These are phyloP conservation scores for Dryas octopetala DNA, from an alignment of 306 rosid genomes.

Conservation along the genomic window DNA sequence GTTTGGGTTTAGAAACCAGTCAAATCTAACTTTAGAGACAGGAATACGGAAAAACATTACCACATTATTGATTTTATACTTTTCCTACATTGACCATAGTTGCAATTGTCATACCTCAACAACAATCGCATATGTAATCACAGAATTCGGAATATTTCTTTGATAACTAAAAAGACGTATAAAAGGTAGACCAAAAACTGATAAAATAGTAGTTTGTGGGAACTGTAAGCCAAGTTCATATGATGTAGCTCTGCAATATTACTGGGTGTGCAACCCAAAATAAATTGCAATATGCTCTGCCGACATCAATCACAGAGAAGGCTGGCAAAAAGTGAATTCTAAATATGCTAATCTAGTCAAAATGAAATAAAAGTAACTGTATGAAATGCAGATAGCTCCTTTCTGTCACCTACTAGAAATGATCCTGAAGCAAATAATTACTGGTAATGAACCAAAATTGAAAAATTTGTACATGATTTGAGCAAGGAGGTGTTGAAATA, in stretches of 20 bases:
- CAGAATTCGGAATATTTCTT: background rate
- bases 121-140: background rate
- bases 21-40: background rate
- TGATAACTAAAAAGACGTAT: background rate
- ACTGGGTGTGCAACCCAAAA: background rate
- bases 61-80: background rate
- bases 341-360: too few relatives aligned
- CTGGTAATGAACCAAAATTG: background rate
- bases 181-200: background rate
- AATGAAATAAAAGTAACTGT: too few relatives aligned
- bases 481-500: background rate
- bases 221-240: background rate
- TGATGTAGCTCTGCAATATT: background rate
- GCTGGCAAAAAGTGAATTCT: too few relatives aligned
- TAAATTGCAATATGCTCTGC: background rate
- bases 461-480: background rate
- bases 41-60: background rate
- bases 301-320: too few relatives aligned
- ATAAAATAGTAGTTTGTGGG: background rate
- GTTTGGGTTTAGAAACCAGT: background rate
- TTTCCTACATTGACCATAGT: background rate
- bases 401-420: too few relatives aligned
- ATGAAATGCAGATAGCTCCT: too few relatives aligned
- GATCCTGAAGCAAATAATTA: too few relatives aligned
- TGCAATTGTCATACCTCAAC: slow-evolving; percentile 1